A percentile compares a stretch with the other conserved stretches of the same genome.
These are phyloP conservation scores for Leccinum disarticulatum DNA, from an alignment of 768 basidiomycete species.

Conservation along the genomic window DNA sequence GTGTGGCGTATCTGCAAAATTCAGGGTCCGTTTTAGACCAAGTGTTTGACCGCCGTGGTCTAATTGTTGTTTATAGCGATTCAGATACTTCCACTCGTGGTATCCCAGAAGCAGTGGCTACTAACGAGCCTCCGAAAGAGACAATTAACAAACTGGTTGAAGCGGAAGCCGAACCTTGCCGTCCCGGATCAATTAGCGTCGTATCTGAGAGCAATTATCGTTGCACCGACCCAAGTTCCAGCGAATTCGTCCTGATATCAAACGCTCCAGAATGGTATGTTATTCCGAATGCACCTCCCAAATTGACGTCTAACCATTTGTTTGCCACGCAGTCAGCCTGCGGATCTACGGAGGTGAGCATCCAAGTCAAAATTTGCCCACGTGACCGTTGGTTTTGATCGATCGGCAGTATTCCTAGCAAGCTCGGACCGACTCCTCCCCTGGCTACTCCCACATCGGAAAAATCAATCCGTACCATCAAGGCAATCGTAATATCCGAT, in stretches of 20 bases:
- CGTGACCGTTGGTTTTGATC: neutral
- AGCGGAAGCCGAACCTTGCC: neutral
- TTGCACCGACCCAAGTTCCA: slow-evolving; percentile 11
- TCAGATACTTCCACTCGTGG: neutral
- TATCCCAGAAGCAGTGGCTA: too few relatives aligned
- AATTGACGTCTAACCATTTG: neutral
- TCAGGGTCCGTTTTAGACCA: slow-evolving; percentile 12
- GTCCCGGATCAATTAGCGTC: slow-evolving; percentile 18
- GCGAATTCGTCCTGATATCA: neutral
- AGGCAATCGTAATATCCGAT: slow-evolving; percentile 35
- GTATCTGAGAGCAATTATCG: slow-evolving; percentile 26
- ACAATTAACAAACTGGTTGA: too few relatives aligned
- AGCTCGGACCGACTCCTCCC: slow-evolving; percentile 1
- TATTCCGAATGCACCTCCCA: neutral
- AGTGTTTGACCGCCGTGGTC: neutral
- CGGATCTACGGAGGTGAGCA: slow-evolving; percentile 20
- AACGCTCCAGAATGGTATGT: slow-evolving; percentile 11
- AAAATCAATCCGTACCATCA: slow-evolving; percentile 23
- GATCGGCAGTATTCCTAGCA: slow-evolving; percentile 20
- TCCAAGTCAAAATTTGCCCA: neutral
- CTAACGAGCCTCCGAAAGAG: neutral
- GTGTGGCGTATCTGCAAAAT: slow-evolving; percentile 19
- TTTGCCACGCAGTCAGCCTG: slow-evolving; percentile 7
- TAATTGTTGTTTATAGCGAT: slow-evolving; percentile 4
- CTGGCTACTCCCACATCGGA: neutral